A percentile compares a stretch with the other conserved stretches of the same genome.
phyloP scores from a whole-genome alignment of 805 yeast species.

The Ogataea angusta region DNA sequence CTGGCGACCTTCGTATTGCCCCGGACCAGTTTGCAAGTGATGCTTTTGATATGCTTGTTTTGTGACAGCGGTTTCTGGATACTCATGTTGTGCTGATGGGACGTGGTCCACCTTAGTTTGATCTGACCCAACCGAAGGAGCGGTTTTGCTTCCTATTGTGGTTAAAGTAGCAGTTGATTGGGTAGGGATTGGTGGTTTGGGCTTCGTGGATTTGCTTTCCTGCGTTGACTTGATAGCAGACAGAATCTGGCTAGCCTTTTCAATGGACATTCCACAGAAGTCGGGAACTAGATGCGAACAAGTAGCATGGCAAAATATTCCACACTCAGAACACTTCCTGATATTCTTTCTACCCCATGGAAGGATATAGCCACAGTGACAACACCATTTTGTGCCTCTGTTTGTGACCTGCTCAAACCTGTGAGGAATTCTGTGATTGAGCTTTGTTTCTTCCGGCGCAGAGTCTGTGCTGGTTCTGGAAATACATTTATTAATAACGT shows the following conservation, averaged over 20 bases:
- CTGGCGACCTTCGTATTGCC: constrained; percentile 15
- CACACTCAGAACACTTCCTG: constrained; percentile 90
- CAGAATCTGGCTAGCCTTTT: constrained; percentile 86
- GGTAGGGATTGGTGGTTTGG: constrained; percentile 1
- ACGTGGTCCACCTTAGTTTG: constrained; percentile 8
- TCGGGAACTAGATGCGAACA: constrained; percentile 97
- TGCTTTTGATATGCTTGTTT: constrained; percentile 13
- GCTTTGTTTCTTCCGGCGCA: constrained; percentile 71
- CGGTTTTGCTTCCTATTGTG: constrained; percentile 8
- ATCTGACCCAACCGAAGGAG: constrained; percentile 8
- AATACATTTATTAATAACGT: constrained; percentile 80
- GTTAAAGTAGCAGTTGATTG: constrained; percentile 17
- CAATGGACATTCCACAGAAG: constrained; percentile 98
- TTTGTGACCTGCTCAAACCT: constrained; percentile 90
- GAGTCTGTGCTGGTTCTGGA: constrained; percentile 69
- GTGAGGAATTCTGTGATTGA: constrained; percentile 96
- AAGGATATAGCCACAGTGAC: constrained; percentile 95
- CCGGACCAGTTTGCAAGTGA: constrained; percentile 5
- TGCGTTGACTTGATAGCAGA: constrained; percentile 78
- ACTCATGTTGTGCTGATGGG: constrained; percentile 10
- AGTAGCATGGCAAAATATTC: constrained; percentile 87
- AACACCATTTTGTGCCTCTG: constrained; percentile 98
- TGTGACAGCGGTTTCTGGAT: constrained; percentile 29
- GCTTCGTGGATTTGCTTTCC: constrained; percentile 27
- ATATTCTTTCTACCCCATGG: constrained; percentile 95